Conservation (phyloP, 2,329 filamentous ascomycete species). For the Trichoderma arundinaceum region DNA sequence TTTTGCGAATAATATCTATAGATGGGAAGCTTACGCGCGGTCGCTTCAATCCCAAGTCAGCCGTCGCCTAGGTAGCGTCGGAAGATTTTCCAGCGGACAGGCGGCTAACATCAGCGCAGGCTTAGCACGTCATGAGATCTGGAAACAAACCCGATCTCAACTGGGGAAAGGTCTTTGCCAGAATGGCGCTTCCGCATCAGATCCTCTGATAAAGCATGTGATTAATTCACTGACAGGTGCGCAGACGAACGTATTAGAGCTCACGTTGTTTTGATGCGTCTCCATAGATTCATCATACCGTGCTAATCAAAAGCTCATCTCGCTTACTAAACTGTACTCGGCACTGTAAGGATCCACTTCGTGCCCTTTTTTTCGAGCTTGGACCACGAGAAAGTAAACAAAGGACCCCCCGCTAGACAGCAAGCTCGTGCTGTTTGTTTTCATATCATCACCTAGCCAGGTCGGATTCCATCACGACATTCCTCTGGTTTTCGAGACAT, state of each 20-base stretch:
- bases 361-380: slow-evolving; percentile 30
- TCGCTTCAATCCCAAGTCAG: not conserved
- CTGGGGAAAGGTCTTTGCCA: not conserved
- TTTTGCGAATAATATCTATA: not conserved
- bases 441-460: slow-evolving; percentile 33
- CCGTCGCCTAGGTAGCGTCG: not conserved
- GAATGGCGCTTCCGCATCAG: not conserved
- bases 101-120: not conserved
- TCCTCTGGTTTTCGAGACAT: slow-evolving; percentile 28
- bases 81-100: not conserved
- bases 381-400: slow-evolving; percentile 39
- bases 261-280: not conserved
- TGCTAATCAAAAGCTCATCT: not conserved
- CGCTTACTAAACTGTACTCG: not conserved
- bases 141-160: not conserved
- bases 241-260: not conserved
- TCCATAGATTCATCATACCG: slow-evolving; percentile 19
- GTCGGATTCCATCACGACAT: slow-evolving; percentile 31
- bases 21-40: not conserved
- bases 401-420: slow-evolving; percentile 36
- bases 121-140: not conserved
- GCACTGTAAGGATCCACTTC: slow-evolving; percentile 10
- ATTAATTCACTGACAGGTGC: not conserved
- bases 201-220: slow-evolving; percentile 14
- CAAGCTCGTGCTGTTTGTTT: slow-evolving; percentile 32